Base-by-base conservation (phyloP, 352 stramenopile species). In the Salisapilia sapeloensis region DNA sequence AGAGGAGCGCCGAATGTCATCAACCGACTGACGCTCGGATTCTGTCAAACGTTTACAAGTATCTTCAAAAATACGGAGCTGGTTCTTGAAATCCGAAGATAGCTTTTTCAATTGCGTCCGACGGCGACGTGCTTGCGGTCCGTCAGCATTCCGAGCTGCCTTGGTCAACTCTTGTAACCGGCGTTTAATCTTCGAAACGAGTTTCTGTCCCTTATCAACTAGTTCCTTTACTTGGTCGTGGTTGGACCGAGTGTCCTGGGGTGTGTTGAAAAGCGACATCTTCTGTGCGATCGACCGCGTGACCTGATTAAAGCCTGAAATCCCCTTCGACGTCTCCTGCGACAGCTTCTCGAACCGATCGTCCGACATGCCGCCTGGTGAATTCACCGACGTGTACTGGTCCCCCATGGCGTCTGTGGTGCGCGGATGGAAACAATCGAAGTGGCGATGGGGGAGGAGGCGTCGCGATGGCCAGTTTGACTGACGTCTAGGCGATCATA, bases 301-400 rank as follows among this genome's bases (percentile, higher is more conserved):
- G 42, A 85, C 53, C 48, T 83, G 69, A 48, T 84, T 85, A 45
- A 90, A 85, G 46, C 52, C 77, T 39, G 67, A 77, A 52, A 90
- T 90, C 53, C 64, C 74, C 42, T 86, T 86, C 38, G 64, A 82
- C 13, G 67, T 86, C 54, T 83, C 71, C 30, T 61, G 49, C 39
- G 80, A 62, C 42, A 86, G 67, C 52, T 82, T 82, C 35, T 41
- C 36, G 48, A 72, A 83, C 36, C 56, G 59, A 18, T 86, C 71
- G 35, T 81, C 62, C 12, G 64, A 54, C 37, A 72, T 35, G 27
- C 41, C 50, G 35, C 40, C 46, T 29, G 70, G 70, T 19, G 70
- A 86, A 20, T 76, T 42, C 21, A 53, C 55, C n/a, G 53, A 55
- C 20, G 56, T 60, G 35, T 86, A 86, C 42, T 66, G 53, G 21